Percentiles rank a stretch among this genome's conserved stretches.
phyloP scores from a whole-genome alignment of 768 basidiomycete species.

The Lanmaoa rubissima region DNA sequence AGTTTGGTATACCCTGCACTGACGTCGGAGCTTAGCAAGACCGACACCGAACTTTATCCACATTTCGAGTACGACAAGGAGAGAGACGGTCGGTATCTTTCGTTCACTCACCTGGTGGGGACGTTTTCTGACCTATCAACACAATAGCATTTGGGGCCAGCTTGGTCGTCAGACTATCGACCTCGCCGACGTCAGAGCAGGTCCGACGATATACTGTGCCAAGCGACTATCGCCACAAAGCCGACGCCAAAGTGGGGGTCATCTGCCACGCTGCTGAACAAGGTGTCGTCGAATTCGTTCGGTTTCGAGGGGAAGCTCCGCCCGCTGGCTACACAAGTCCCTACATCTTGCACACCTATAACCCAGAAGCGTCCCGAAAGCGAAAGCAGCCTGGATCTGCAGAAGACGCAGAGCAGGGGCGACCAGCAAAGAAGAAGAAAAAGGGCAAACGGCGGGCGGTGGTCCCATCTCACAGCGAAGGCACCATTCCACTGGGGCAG shows the following conservation, averaged over 20 bases:
- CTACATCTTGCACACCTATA: conserved; percentile 29
- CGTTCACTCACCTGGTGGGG: background rate
- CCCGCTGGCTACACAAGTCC: conserved; percentile 43
- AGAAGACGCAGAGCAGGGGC: conserved; percentile 17
- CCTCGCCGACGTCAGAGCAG: conserved; percentile 32
- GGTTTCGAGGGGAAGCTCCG: conserved; percentile 45
- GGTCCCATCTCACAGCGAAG: conserved; percentile 13
- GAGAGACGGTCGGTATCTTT: conserved; percentile 45
- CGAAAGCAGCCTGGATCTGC: conserved; percentile 34
- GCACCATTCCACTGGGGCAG: background rate
- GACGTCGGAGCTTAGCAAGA: conserved; percentile 43
- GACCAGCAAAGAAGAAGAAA: conserved; percentile 28
- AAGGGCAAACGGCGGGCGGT: conserved; percentile 28
- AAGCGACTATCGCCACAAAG: conserved; percentile 52
- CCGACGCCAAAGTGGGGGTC: conserved; percentile 62
- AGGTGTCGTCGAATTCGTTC: conserved; percentile 59
- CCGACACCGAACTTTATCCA: conserved; percentile 38
- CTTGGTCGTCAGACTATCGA: conserved; percentile 42
- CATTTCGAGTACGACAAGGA: conserved; percentile 43
- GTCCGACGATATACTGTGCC: conserved; percentile 45
- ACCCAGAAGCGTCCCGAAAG: conserved; percentile 32
- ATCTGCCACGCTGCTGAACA: conserved; percentile 49
- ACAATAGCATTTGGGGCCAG: conserved; percentile 54
- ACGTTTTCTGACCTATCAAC: background rate
- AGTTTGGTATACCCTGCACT: conserved; percentile 47